Conservation (phyloP, 139 green algal species). For the Chlorella sp. region DNA sequence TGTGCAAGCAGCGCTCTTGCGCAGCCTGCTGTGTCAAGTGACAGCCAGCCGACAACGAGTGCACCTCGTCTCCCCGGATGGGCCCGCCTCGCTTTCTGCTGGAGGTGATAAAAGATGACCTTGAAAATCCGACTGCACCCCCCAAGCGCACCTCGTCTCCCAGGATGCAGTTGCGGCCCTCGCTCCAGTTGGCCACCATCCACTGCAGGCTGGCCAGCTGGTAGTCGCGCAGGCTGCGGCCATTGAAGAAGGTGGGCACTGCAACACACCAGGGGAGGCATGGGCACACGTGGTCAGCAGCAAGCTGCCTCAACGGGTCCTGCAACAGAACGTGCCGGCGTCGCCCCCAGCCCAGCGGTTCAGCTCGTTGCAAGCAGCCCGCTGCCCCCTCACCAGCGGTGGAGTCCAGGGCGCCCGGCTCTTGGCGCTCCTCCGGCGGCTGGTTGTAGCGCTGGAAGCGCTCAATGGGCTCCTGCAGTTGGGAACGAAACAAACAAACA, state of each 20-base stretch:
- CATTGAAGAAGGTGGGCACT: conserved; percentile 77
- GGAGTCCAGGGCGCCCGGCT: conserved; percentile 51
- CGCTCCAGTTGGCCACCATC: conserved; percentile 77
- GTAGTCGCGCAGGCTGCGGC: conserved; percentile 81
- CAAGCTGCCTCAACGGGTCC: background rate
- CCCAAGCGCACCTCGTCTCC: conserved; percentile 81
- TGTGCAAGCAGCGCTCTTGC: too few relatives aligned
- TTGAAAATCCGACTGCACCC: background rate
- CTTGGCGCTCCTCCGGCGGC: conserved; percentile 1
- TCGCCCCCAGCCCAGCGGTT: too few relatives aligned
- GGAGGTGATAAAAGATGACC: too few relatives aligned
- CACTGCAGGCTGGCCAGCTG: conserved; percentile 77
- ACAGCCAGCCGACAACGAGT: too few relatives aligned
- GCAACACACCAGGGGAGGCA: background rate
- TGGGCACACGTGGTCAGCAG: background rate
- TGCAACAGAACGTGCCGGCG: too few relatives aligned
- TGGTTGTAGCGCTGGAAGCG: conserved; percentile 31
- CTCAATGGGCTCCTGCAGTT: conserved; percentile 33
- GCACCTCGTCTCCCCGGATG: too few relatives aligned
- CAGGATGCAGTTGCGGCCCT: conserved; percentile 81
- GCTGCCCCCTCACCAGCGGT: background rate
- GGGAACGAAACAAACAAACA: background rate
- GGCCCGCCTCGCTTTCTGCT: too few relatives aligned
- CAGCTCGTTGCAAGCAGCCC: background rate
- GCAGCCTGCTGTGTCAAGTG: too few relatives aligned